Evolutionary conservation across 805 yeast genomes (phyloP).

Genomic region (Lachancea waltii): DNA sequence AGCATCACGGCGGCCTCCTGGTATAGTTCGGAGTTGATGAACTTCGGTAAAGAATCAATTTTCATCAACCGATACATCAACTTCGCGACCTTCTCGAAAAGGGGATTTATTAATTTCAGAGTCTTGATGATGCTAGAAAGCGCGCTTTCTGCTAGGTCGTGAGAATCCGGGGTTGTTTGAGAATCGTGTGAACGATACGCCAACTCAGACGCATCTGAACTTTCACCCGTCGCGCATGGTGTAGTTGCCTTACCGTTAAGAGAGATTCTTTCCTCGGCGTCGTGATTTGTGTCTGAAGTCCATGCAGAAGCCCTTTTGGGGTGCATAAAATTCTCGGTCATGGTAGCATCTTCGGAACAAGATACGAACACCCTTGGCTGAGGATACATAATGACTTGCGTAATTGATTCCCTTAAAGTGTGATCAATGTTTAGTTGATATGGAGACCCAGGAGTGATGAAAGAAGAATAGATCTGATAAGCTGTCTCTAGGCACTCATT

Average conservation of each 20-base stretch:
- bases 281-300: neutral
- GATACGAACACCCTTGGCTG: conserved; percentile 23
- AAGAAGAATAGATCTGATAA: conserved; percentile 59
- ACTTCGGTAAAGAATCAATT: conserved; percentile 67
- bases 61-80: conserved; percentile 58
- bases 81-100: conserved; percentile 43
- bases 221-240: too few species aligned
- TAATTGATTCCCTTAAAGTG: conserved; percentile 39
- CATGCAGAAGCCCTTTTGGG: neutral
- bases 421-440: conserved; percentile 65
- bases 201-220: too few species aligned
- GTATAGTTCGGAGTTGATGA: conserved; percentile 40
- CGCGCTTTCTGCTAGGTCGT: neutral
- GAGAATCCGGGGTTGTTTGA: too few species aligned
- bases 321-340: neutral
- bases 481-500: conserved; percentile 55
- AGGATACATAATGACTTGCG: conserved; percentile 36
- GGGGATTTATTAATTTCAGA: conserved; percentile 35
- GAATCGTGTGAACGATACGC: too few species aligned
- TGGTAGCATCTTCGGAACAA: conserved; percentile 11
- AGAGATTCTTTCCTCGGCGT: neutral
- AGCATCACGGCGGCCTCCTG: conserved; percentile 25
- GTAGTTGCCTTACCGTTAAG: too few species aligned
- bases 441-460: conserved; percentile 60
- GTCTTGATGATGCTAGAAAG: conserved; percentile 28